Base-by-base conservation (phyloP, 2,329 filamentous ascomycete genomes). In the Ustulina deusta region DNA sequence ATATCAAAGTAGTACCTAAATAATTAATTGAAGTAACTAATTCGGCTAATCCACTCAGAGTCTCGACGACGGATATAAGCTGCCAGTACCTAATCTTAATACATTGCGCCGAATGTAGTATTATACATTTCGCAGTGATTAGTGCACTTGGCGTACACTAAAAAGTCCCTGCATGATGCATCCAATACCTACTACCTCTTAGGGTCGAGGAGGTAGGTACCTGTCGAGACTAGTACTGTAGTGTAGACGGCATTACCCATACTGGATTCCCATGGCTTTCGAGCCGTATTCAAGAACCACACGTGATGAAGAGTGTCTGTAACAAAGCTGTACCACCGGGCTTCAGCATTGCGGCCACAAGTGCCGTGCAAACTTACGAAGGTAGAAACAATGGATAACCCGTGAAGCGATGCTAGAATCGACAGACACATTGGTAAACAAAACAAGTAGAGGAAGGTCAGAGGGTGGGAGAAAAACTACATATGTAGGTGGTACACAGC, bases 121-220 rank as follows among this genome's bases (percentile, higher is more conserved):
- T 22, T 13, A 4, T 25, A 29, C 6, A 20, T 44, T 6, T 9
- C 10, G 10, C 11, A 32, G 29, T 49, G 34, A 22, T 49, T 46
- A 57, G 20, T 58, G 55, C 9, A 2, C 48, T 48, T 58, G n/a
- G 46, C 46, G 32, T 32, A 54, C 38, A 60, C 62, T 60, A 65
- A 60, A 52, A 58, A 48, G 63, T 61, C 49, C 63, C 63, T 65
- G 63, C 63, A 65, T 65, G 25, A 55, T 60, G 56, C 54, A 56
- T 11, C 54, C 54, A 56, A 29, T n/a, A 29, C 44, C 38, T 49
- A 51, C 34, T 46, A 44, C 36, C 36, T 56, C n/a, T n/a, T n/a
- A n/a, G n/a, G n/a, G n/a, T n/a, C n/a, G n/a, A n/a, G n/a, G n/a
- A 55, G 6, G 51, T 54, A 38, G 34, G n/a, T 27, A 56, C 9